Evolutionary conservation across 352 stramenopile genomes (phyloP).

Genomic region (Pythium brassicae): DNA sequence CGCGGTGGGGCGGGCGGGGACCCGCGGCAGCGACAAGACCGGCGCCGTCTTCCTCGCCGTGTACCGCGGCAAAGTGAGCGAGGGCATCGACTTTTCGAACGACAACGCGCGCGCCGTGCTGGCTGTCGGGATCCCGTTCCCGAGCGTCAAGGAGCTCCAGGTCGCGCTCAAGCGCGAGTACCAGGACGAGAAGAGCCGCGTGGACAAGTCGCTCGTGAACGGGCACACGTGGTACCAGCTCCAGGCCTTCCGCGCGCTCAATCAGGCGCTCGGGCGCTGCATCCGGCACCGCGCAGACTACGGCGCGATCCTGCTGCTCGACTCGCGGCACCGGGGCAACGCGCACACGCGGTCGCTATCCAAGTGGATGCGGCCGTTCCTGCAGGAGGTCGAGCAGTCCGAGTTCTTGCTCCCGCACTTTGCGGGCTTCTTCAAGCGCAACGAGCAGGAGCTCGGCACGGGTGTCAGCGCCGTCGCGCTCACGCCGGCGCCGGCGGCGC

Average conservation of each 20-base stretch:
- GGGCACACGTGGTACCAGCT: slow-evolving; percentile 95
- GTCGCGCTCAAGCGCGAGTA: slow-evolving; percentile 78
- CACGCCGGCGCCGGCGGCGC: slow-evolving; percentile 3
- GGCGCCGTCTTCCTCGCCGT: slow-evolving; percentile 97
- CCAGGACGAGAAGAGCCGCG: slow-evolving; percentile 66
- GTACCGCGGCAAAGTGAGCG: slow-evolving; percentile 97
- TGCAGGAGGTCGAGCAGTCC: slow-evolving; percentile 67
- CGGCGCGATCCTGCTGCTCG: slow-evolving; percentile 95
- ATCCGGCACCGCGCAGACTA: slow-evolving; percentile 98
- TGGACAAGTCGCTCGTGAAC: slow-evolving; percentile 64
- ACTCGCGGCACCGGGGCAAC: slow-evolving; percentile 79
- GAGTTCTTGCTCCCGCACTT: slow-evolving; percentile 62
- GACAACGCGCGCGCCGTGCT: slow-evolving; percentile 95
- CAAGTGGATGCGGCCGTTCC: slow-evolving; percentile 77
- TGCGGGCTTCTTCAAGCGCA: slow-evolving; percentile 59
- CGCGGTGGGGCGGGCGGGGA: slow-evolving; percentile 9
- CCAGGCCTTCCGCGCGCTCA: slow-evolving; percentile 97
- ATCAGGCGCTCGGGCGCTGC: slow-evolving; percentile 98
- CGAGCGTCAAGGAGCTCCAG: slow-evolving; percentile 92
- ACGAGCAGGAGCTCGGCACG: slow-evolving; percentile 31
- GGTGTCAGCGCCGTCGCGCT: background rate
- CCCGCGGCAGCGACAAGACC: slow-evolving; percentile 21
- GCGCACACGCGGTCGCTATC: slow-evolving; percentile 61
- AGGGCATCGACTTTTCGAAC: slow-evolving; percentile 99
- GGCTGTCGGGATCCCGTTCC: slow-evolving; percentile 98